Conservation (phyloP, 2,329 filamentous ascomycete genomes). For the Trichothecium roseum region DNA sequence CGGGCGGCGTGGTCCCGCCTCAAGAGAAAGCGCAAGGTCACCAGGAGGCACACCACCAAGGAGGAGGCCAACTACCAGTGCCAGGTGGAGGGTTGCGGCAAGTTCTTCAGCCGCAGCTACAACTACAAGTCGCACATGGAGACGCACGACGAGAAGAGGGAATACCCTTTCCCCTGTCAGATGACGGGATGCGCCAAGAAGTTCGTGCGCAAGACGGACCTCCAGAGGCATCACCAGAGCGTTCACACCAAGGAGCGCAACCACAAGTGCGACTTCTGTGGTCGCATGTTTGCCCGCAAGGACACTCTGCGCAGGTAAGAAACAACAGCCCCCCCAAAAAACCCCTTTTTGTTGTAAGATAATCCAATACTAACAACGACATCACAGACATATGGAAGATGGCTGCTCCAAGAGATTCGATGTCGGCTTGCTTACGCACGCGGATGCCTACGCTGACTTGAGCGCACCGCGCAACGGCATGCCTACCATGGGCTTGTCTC, state of each 20-base stretch:
- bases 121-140: conserved; percentile 83
- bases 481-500: neutral
- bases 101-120: conserved; percentile 72
- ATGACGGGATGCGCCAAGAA: conserved; percentile 57
- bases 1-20: neutral
- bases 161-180: conserved; percentile 60
- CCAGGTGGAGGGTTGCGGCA: conserved; percentile 57
- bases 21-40: conserved; percentile 1
- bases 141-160: conserved; percentile 65
- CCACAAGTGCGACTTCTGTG: conserved; percentile 61
- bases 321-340: neutral
- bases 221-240: conserved; percentile 50
- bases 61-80: conserved; percentile 67
- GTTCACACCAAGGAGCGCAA: conserved; percentile 67
- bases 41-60: conserved; percentile 43
- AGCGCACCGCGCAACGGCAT: neutral
- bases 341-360: neutral
- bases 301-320: conserved; percentile 71
- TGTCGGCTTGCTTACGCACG: conserved; percentile 30
- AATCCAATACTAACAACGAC: conserved; percentile 2
- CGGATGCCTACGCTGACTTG: neutral
- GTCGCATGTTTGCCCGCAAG: conserved; percentile 63
- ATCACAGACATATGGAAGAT: conserved; percentile 62
- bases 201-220: conserved; percentile 76
- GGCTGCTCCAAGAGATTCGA: conserved; percentile 62